Evolutionary conservation across 495 filamentous ascomycete genomes (phyloP), one percentile per base, ranked within the genome.

Genomic region (Aspergillus coremiiformis): DNA sequence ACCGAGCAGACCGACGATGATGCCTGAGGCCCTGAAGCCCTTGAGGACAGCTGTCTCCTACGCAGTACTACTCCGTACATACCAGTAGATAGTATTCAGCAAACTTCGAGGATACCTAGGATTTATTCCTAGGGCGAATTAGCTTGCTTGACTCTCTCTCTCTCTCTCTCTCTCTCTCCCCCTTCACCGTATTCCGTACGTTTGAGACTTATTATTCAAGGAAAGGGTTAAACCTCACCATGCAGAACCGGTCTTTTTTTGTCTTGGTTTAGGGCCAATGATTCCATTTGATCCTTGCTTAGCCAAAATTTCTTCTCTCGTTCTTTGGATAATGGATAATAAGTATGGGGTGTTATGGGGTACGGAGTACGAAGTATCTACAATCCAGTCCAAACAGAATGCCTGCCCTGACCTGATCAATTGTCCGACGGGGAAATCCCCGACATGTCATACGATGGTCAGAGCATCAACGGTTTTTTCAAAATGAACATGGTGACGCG

Each of bases 1-100:
- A 19, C 56, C 56, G 56, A 55, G 26, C 47, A 35, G 56, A 56
- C 22, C 0, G 41, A 27, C 39, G 4, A 32, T 39, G 29, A 33
- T 55, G 53, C 53, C 53, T 55, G 29, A 35, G 32, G 32, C 32
- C 32, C 14, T 41, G 37, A 9, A 41, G 19, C n/a, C 15, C n/a
- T 27, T 27, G 4, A 27, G 24, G 32, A 3, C 32, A n/a, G n/a
- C n/a, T n/a, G n/a, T n/a, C n/a, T n/a, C n/a, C n/a, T n/a, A n/a
- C n/a, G n/a, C n/a, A n/a, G n/a, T n/a, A n/a, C n/a, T n/a, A n/a
- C n/a, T n/a, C n/a, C n/a, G n/a, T n/a, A n/a, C n/a, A n/a, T n/a
- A n/a, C n/a, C n/a, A n/a, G n/a, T n/a, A n/a, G n/a, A n/a, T n/a
- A n/a, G n/a, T n/a, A n/a, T n/a, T n/a, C n/a, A 41, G n/a, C 21